Percentiles rank a stretch among this genome's conserved stretches.
phyloP scores from a whole-genome alignment of 2,329 filamentous ascomycete species.

The Stachybotrys elegans region DNA sequence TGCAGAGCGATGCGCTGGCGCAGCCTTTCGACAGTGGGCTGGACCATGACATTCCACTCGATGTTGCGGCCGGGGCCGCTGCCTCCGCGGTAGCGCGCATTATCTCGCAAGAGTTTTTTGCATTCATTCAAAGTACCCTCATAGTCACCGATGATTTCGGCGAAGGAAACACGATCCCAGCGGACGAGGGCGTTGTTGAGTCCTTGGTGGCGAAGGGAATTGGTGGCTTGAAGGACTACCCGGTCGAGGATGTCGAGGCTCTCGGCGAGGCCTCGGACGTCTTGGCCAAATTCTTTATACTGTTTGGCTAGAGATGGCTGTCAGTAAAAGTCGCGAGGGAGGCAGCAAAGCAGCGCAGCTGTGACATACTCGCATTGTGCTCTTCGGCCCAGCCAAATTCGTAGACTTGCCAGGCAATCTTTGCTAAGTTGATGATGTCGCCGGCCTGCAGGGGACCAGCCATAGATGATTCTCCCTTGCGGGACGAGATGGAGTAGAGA shows the following conservation, averaged over 20 bases:
- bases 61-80: conserved; percentile 24
- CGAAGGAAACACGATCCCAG: conserved; percentile 17
- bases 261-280: conserved; percentile 22
- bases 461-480: no score
- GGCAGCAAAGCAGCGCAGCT: conserved; percentile 8
- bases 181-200: conserved; percentile 12
- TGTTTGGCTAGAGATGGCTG: conserved; percentile 18
- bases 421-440: conserved; percentile 24
- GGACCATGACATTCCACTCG: conserved; percentile 30
- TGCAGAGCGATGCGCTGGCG: conserved; percentile 26
- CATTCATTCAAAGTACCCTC: conserved; percentile 26
- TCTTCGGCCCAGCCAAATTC: conserved; percentile 25
- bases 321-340: conserved; percentile 11
- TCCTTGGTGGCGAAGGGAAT: conserved; percentile 18
- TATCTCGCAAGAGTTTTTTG: conserved; percentile 19
- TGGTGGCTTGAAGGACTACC: conserved; percentile 21
- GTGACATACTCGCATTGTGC: conserved; percentile 25
- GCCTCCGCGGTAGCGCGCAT: conserved; percentile 20
- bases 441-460: conserved; percentile 25
- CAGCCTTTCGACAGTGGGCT: conserved; percentile 25
- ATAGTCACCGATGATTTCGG: conserved; percentile 26
- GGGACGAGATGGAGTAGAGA: no score
- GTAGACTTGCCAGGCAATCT: conserved; percentile 27
- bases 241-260: conserved; percentile 24
- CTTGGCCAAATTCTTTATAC: conserved; percentile 26